Evolutionary conservation across 2,329 filamentous ascomycete species (phyloP).

Genomic region (Penicillium sp.): DNA sequence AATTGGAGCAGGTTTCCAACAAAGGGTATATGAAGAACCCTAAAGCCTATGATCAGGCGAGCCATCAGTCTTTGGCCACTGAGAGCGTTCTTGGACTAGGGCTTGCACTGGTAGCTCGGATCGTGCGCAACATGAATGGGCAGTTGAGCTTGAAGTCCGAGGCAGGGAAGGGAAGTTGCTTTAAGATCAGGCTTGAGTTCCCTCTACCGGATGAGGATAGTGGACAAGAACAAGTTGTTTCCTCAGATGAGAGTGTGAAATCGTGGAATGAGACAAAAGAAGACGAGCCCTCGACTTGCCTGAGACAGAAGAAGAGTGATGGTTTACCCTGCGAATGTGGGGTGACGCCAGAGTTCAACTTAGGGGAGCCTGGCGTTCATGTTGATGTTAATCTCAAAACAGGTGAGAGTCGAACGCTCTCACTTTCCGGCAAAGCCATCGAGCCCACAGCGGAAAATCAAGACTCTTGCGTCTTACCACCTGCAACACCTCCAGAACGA

Average conservation of each 20-base stretch:
- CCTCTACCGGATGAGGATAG: constrained; percentile 55
- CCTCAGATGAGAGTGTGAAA: neutral
- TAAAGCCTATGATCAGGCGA: constrained; percentile 22
- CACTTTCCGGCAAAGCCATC: constrained; percentile 5
- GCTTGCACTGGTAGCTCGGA: constrained; percentile 77
- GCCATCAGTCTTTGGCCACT: constrained; percentile 30
- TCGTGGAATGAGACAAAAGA: neutral
- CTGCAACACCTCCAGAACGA: neutral
- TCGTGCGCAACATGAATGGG: constrained; percentile 83
- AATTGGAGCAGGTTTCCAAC: constrained; percentile 65
- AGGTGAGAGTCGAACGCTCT: constrained; percentile 14
- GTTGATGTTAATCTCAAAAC: constrained; percentile 15
- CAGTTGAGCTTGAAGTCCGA: constrained; percentile 83
- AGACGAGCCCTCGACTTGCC: neutral
- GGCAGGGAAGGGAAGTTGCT: constrained; percentile 75
- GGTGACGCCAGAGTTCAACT: neutral
- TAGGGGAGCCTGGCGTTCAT: constrained; percentile 5
- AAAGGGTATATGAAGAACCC: constrained; percentile 50
- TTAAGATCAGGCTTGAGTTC: constrained; percentile 78
- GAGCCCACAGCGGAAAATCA: neutral
- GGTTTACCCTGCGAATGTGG: constrained; percentile 15
- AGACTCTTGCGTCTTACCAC: neutral
- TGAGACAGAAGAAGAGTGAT: neutral
- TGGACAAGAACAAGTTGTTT: neutral
- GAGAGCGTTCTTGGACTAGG: constrained; percentile 70